phyloP scores from a whole-genome alignment of 768 basidiomycete species.

The Lactarius vividus region DNA sequence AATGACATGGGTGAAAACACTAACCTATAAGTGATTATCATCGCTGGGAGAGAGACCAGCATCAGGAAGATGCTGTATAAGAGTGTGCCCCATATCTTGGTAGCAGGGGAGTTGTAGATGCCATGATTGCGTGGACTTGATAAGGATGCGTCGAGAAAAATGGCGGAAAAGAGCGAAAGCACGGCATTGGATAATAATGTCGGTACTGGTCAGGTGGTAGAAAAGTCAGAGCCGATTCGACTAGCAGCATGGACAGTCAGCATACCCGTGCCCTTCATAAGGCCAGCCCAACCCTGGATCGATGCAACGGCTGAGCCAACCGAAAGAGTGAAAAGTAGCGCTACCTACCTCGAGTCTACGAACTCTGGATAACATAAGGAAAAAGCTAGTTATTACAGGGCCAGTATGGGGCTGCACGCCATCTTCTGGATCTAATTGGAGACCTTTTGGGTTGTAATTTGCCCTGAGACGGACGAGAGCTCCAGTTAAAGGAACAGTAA shows the following conservation, averaged over 20 bases:
- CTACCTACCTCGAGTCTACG: conserved; percentile 64
- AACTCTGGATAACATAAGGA: conserved; percentile 70
- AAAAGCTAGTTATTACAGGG: conserved; percentile 72
- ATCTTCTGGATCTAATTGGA: conserved; percentile 76
- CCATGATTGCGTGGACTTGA: conserved; percentile 53
- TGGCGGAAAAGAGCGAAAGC: conserved; percentile 55
- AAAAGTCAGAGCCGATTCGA: conserved; percentile 32
- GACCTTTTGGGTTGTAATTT: conserved; percentile 83
- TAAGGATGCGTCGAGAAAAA: conserved; percentile 54
- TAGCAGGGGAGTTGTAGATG: conserved; percentile 59
- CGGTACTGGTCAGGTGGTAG: conserved; percentile 42
- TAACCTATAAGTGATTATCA: conserved; percentile 75
- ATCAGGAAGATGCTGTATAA: conserved; percentile 64
- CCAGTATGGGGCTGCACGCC: conserved; percentile 69
- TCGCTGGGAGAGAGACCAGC: conserved; percentile 63
- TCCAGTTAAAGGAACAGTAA: conserved; percentile 50
- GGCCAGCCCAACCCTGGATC: conserved; percentile 58
- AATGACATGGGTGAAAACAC: conserved; percentile 27
- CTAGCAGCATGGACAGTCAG: neutral
- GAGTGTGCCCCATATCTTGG: conserved; percentile 59
- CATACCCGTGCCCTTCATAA: conserved; percentile 77
- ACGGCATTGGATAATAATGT: conserved; percentile 47
- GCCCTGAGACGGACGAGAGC: conserved; percentile 74
- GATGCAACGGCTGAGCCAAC: conserved; percentile 21
- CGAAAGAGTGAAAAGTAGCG: neutral